Evolutionary conservation across 2,329 filamentous ascomycete species (phyloP).

Genomic region (Huntiella savannae): DNA sequence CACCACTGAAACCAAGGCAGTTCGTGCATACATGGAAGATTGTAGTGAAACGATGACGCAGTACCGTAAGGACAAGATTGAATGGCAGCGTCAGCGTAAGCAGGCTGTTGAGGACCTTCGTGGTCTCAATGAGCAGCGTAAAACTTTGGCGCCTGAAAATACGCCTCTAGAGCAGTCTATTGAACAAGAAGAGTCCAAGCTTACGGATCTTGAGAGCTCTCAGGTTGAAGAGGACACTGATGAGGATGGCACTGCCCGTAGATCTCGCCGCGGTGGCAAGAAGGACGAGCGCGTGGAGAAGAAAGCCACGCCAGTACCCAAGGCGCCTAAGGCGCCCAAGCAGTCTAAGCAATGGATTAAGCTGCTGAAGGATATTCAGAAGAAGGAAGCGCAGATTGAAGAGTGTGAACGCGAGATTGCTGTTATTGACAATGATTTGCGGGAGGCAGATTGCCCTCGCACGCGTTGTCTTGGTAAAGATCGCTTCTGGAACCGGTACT

Average conservation of each 20-base stretch:
- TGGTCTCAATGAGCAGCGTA: slow-evolving; percentile 51
- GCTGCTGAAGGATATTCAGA: slow-evolving; percentile 72
- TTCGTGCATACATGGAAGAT: slow-evolving; percentile 77
- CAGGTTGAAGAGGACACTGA: slow-evolving; percentile 34
- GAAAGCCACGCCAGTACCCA: slow-evolving; percentile 44
- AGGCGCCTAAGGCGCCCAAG: slow-evolving; percentile 47
- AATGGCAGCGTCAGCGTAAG: slow-evolving; percentile 63
- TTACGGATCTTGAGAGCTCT: slow-evolving; percentile 45
- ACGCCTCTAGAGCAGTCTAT: slow-evolving; percentile 41
- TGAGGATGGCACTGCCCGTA: slow-evolving; percentile 37
- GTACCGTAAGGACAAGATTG: slow-evolving; percentile 89
- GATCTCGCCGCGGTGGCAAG: slow-evolving; percentile 7
- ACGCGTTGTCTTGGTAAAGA: slow-evolving; percentile 83
- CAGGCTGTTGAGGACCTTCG: slow-evolving; percentile 50
- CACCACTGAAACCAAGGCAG: slow-evolving; percentile 66
- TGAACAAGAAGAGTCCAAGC: slow-evolving; percentile 39
- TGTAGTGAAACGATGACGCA: slow-evolving; percentile 88
- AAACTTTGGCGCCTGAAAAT: slow-evolving; percentile 54
- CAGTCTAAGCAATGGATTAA: slow-evolving; percentile 81
- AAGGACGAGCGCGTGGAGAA: slow-evolving; percentile 54
- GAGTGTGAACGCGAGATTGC: slow-evolving; percentile 73
- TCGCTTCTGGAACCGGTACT: slow-evolving; percentile 95
- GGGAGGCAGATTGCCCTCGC: slow-evolving; percentile 82
- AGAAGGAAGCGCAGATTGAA: slow-evolving; percentile 62
- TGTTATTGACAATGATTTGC: slow-evolving; percentile 73